These are phyloP conservation scores for Teunomyces kruisii DNA, from an alignment of 805 yeast genomes.

Conservation along the genomic window DNA sequence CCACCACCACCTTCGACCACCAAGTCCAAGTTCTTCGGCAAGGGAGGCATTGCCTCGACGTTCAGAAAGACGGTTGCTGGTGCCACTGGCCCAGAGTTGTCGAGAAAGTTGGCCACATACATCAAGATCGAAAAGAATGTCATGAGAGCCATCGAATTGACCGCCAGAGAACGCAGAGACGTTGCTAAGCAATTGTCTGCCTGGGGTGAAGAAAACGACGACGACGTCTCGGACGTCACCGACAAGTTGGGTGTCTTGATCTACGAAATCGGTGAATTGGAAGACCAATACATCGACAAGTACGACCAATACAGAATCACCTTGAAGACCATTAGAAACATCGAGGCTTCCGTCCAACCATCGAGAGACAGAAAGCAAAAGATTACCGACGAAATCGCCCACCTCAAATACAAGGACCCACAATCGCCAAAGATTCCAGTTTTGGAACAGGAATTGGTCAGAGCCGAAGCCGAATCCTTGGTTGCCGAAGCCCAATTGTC, in stretches of 20 bases:
- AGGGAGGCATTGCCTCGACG: conserved; percentile 61
- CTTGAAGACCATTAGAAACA: conserved; percentile 76
- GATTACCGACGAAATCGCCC: conserved; percentile 82
- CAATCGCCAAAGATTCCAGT: conserved; percentile 78
- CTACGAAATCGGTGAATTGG: conserved; percentile 82
- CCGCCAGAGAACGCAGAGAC: conserved; percentile 74
- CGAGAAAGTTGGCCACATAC: conserved; percentile 69
- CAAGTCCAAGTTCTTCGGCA: conserved; percentile 88
- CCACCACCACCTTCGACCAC: conserved; percentile 95
- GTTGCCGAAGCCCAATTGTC: conserved; percentile 92
- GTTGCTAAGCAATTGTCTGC: conserved; percentile 79
- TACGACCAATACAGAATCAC: conserved; percentile 86
- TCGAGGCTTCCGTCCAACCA: conserved; percentile 86
- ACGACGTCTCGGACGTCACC: conserved; percentile 81
- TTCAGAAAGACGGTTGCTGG: conserved; percentile 76
- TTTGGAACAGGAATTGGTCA: conserved; percentile 83
- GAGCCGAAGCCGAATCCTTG: conserved; percentile 89
- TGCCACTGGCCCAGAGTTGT: conserved; percentile 74
- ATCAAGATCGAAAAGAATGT: conserved; percentile 83
- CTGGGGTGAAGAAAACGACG: conserved; percentile 89
- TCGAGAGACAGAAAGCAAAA: conserved; percentile 83
- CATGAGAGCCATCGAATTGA: conserved; percentile 73
- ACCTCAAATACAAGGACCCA: conserved; percentile 82
- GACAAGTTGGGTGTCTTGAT: conserved; percentile 83
- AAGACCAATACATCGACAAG: conserved; percentile 82